Evolutionary conservation across 352 stramenopile genomes (phyloP).

Genomic region (Phytophthora tubulina): DNA sequence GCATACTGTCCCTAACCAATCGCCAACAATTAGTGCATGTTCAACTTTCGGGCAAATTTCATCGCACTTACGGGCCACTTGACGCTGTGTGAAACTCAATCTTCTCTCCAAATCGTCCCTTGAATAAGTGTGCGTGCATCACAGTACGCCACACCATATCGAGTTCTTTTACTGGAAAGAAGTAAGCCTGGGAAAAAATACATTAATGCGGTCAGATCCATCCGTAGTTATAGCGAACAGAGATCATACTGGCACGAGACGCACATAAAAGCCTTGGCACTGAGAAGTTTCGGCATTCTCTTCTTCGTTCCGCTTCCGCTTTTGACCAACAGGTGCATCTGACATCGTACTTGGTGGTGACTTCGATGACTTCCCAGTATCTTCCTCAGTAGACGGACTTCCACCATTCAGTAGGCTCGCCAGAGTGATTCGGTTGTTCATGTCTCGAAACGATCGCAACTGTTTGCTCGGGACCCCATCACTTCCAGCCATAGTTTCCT

Average conservation of each 20-base stretch:
- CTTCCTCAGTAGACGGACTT: constrained; percentile 11
- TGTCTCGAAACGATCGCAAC: constrained; percentile 6
- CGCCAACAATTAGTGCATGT: constrained; percentile 4
- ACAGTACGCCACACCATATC: constrained; percentile 73
- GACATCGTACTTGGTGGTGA: constrained; percentile 22
- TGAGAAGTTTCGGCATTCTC: background rate
- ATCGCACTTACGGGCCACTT: constrained; percentile 51
- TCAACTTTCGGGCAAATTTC: background rate
- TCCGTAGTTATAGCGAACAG: background rate
- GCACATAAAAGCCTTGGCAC: constrained; percentile 49
- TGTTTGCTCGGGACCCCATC: background rate
- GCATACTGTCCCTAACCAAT: constrained; percentile 54
- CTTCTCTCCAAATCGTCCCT: constrained; percentile 62
- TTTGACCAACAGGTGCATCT: constrained; percentile 29
- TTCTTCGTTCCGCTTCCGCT: constrained; percentile 40
- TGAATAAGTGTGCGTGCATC: constrained; percentile 73
- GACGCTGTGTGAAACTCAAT: constrained; percentile 75
- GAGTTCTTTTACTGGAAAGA: constrained; percentile 63
- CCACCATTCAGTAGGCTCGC: constrained; percentile 50
- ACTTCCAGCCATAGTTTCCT: background rate
- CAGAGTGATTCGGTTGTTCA: constrained; percentile 11
- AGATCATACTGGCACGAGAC: constrained; percentile 10
- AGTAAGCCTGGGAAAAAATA: constrained; percentile 46
- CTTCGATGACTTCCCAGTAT: constrained; percentile 20
- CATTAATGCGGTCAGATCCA: too few relatives aligned